Base-by-base conservation (phyloP, 805 yeast genomes). In the Metschnikowia cubensis region DNA sequence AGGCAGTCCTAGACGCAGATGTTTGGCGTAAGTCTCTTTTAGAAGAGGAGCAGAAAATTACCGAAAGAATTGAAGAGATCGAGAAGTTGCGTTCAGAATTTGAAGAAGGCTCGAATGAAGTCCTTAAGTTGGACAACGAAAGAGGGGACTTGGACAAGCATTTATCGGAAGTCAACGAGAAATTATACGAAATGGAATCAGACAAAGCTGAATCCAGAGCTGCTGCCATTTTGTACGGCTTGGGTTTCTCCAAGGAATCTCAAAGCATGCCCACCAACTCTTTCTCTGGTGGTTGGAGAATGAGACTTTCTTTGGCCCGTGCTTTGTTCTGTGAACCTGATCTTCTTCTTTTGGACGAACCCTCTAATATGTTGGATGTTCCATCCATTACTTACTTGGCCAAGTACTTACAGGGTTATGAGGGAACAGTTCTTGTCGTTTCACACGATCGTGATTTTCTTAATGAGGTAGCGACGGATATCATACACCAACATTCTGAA, bases 231-330 rank as follows among this genome's bases (percentile, higher is more conserved):
- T 74, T 94, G 55, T 87, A 70, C 55, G 99, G 99, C 65, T 77
- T 94, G 54, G 99, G 99, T 50, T 94, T 94, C 76, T 84, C 96
- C 42, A 81, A 82, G 55, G 96, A 87, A 61, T 80, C 97, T 5
- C 99, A 94, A 68, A 71, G 75, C 42, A 76, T 77, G 55, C 84
- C 96, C 32, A 90, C 98, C 5, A 92, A 89, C 57, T 80, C 90
- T 25, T 94, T 94, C 68, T 90, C 97, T 47, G 99, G 99, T 81
- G 99, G 99, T 83, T 94, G 99, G 99, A 86, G 99, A 80, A 94
- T 94, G 99, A 87, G 99, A 76, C 79, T 94, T 57, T 88, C 97
- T n/a, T 79, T 94, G 53, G 99, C 99, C 3, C 83, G 99, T 72
- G 99, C 99, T 0, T 79, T 94, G 66, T 94, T 94, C 79, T 92